A percentile compares a stretch with the other conserved stretches of the same genome.
phyloP scores from a whole-genome alignment of 371 early-diverging fungal species.

The Haplosporangium sp. region DNA sequence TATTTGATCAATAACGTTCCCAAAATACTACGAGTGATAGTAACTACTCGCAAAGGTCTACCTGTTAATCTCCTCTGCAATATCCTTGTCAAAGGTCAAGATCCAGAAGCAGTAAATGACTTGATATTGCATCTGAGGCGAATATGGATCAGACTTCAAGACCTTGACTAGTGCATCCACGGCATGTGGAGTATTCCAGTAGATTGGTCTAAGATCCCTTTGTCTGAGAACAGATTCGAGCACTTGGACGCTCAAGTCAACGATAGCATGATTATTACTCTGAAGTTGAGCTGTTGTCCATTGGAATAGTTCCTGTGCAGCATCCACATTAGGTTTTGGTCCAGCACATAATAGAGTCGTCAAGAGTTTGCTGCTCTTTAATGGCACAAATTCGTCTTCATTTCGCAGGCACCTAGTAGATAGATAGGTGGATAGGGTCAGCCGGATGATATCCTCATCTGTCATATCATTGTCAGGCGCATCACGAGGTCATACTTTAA shows the following conservation, averaged over 20 bases:
- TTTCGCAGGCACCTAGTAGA: slow-evolving; percentile 73
- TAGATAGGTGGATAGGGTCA: neutral
- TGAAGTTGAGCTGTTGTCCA: slow-evolving; percentile 81
- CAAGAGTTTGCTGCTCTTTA: slow-evolving; percentile 88
- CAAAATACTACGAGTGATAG: no score
- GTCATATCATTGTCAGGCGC: neutral
- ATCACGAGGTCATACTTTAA: slow-evolving; percentile 63
- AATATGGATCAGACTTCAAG: slow-evolving; percentile 69
- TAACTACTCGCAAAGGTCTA: slow-evolving; percentile 36
- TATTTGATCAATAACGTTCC: neutral
- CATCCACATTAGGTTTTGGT: slow-evolving; percentile 35
- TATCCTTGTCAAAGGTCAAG: slow-evolving; percentile 82
- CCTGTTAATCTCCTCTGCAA: slow-evolving; percentile 84
- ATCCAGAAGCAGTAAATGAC: slow-evolving; percentile 93
- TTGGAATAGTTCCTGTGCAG: slow-evolving; percentile 64
- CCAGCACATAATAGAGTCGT: slow-evolving; percentile 66
- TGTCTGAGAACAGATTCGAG: slow-evolving; percentile 83
- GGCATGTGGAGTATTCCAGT: slow-evolving; percentile 74
- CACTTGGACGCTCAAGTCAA: slow-evolving; percentile 89
- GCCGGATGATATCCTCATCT: neutral
- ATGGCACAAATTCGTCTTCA: slow-evolving; percentile 89
- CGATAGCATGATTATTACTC: slow-evolving; percentile 76
- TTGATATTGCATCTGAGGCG: slow-evolving; percentile 96
- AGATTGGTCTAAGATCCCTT: slow-evolving; percentile 66
- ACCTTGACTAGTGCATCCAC: slow-evolving; percentile 78